A percentile compares a stretch with the other conserved stretches of the same genome.
Conservation (phyloP, 2,329 filamentous ascomycete genomes). For the Talaromyces atroroseus region DNA sequence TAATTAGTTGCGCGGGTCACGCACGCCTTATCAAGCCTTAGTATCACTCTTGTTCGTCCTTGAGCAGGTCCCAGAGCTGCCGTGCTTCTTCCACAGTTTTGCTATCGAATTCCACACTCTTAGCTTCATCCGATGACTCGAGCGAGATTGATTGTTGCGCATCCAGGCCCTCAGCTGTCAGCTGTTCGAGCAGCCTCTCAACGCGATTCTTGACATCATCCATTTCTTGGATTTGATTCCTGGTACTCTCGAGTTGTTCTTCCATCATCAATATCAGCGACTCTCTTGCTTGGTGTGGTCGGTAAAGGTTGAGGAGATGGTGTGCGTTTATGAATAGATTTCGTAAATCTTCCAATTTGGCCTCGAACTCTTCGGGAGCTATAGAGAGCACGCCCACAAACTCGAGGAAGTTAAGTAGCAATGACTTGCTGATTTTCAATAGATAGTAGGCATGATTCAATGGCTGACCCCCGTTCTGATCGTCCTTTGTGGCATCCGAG, state of each 20-base stretch:
- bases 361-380: slow-evolving; percentile 61
- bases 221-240: slow-evolving; percentile 72
- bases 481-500: slow-evolving; percentile 52
- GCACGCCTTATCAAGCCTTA: not conserved
- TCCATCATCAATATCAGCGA: slow-evolving; percentile 84
- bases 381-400: slow-evolving; percentile 65
- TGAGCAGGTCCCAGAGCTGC: slow-evolving; percentile 36
- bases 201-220: slow-evolving; percentile 67
- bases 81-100: slow-evolving; percentile 25
- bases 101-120: slow-evolving; percentile 14
- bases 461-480: slow-evolving; percentile 36
- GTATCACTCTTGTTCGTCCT: slow-evolving; percentile 24
- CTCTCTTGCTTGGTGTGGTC: slow-evolving; percentile 87
- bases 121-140: slow-evolving; percentile 4
- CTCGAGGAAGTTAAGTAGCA: slow-evolving; percentile 84
- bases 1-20: not conserved
- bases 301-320: slow-evolving; percentile 87
- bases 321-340: slow-evolving; percentile 87
- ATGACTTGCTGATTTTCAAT: slow-evolving; percentile 72
- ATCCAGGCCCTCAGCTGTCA: slow-evolving; percentile 27
- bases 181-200: slow-evolving; percentile 35
- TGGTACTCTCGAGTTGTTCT: slow-evolving; percentile 67
- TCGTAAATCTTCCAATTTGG: slow-evolving; percentile 72
- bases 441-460: slow-evolving; percentile 56
- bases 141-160: slow-evolving; percentile 14